These are phyloP conservation scores for Orbilia oligospora DNA, from an alignment of 2,329 filamentous ascomycete genomes.

Conservation along the genomic window DNA sequence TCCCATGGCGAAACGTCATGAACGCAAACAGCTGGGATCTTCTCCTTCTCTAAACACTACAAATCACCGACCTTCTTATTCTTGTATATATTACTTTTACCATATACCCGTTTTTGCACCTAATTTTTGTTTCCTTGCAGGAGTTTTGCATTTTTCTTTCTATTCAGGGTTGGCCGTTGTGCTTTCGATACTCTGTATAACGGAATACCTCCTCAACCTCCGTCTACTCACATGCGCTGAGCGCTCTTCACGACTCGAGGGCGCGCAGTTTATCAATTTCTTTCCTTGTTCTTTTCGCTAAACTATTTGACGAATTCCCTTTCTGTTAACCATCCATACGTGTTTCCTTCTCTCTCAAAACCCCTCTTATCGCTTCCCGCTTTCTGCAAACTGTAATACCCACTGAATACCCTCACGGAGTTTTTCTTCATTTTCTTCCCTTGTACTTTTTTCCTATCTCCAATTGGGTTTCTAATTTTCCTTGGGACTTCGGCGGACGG, in stretches of 20 bases:
- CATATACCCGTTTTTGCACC: constrained; percentile 56
- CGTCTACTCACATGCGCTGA: constrained; percentile 41
- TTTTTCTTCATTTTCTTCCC: constrained; percentile 40
- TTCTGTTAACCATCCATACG: constrained; percentile 21
- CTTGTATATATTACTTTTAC: constrained; percentile 56
- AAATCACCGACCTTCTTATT: constrained; percentile 18
- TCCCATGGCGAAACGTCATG: constrained; percentile 97
- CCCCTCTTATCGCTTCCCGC: constrained; percentile 34
- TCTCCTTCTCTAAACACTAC: constrained; percentile 79
- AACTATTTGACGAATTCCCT: constrained; percentile 52
- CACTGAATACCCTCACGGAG: constrained; percentile 60
- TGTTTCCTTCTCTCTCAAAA: constrained; percentile 47
- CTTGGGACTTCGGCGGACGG: constrained; percentile 26
- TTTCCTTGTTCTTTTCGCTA: constrained; percentile 27
- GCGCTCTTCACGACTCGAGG: constrained; percentile 60
- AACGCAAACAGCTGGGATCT: constrained; percentile 91
- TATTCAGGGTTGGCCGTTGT: constrained; percentile 37
- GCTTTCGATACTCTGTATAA: constrained; percentile 54
- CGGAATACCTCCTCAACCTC: constrained; percentile 32
- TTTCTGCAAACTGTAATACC: constrained; percentile 59
- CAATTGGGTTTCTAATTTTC: constrained; percentile 35
- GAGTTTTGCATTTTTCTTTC: constrained; percentile 30
- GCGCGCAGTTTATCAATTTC: constrained; percentile 54
- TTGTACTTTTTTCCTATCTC: constrained; percentile 41
- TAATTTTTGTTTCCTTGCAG: constrained; percentile 28